Conservation (phyloP, 768 basidiomycete species). For the Tulasnella sp. region DNA sequence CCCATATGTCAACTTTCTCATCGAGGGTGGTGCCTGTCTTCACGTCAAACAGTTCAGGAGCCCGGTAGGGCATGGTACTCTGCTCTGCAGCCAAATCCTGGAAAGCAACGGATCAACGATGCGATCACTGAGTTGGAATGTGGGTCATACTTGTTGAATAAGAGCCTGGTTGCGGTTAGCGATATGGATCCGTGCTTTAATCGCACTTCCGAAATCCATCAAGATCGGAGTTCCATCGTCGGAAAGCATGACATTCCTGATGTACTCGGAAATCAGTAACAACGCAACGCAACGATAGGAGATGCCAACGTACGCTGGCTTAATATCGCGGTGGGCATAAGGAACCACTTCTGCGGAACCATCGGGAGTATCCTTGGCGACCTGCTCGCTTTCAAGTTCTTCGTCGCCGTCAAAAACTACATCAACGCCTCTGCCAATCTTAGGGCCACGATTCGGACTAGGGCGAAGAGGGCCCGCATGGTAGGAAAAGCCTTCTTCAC, state of each 20-base stretch:
- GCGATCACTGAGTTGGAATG: background rate
- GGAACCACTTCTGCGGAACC: conserved; percentile 53
- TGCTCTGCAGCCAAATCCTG: conserved; percentile 94
- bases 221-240: conserved; percentile 87
- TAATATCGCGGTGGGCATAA: conserved; percentile 93
- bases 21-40: conserved; percentile 78
- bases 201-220: conserved; percentile 95
- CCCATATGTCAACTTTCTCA: conserved; percentile 97
- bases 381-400: conserved; percentile 34
- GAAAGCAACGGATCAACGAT: background rate
- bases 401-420: conserved; percentile 74
- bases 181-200: conserved; percentile 73
- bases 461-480: conserved; percentile 26
- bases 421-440: conserved; percentile 39
- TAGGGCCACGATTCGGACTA: background rate
- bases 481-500: conserved; percentile 63
- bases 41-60: conserved; percentile 95
- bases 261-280: background rate
- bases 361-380: conserved; percentile 21
- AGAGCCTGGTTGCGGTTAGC: conserved; percentile 78
- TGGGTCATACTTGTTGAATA: conserved; percentile 56
- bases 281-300: background rate
- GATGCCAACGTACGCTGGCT: conserved; percentile 65
- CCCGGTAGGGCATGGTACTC: conserved; percentile 96
- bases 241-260: conserved; percentile 90